Evolutionary conservation across 2,329 filamentous ascomycete genomes (phyloP), one percentile per base, ranked within the genome.

Genomic region (Metarhizium brunneum): DNA sequence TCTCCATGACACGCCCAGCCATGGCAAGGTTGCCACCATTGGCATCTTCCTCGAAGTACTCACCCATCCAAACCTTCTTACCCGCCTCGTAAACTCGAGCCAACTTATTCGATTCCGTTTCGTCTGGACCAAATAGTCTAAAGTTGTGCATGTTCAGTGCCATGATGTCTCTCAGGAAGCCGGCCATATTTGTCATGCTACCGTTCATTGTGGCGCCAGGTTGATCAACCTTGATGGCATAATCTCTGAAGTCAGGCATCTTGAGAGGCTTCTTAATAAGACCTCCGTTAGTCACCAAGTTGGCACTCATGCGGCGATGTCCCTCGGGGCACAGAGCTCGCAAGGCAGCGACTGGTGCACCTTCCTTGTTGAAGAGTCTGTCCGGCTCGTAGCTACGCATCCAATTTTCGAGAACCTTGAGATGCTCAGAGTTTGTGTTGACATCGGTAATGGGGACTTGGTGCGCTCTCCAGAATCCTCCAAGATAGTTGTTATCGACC

Each of bases 61-160:
- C 87, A 6, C 82, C 87, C 74, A 91, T 76, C 87, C 88, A 91
- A 3, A 88, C 86, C 70, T 91, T 91, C 78, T 90, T 87, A 5
- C 84, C 84, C 1, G 81, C 85, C 56, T 86, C 78, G 68, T 91
- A 91, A 49, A 92, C 83, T 29, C 78, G 79, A 1, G 74, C 78
- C 2, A 92, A 81, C 71, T 92, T 91, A 73, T 92, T 92, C 25
- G 86, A 90, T 66, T 91, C 84, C 0, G 87, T 91, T 77, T 92
- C 88, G 65, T 92, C 88, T 0, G 88, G 88, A 0, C 87, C 87
- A 61, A 90, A 89, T 6, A 91, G 76, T 47, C 88, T 85, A 77
- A 92, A 92, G 65, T 80, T 86, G 56, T 74, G 76, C 60, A 73
- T 76, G 64, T 92, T 92, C 40, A 73, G 71, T 30, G 76, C 78